phyloP scores from a whole-genome alignment of 768 basidiomycete species.

The Boletus rubroflammeus region DNA sequence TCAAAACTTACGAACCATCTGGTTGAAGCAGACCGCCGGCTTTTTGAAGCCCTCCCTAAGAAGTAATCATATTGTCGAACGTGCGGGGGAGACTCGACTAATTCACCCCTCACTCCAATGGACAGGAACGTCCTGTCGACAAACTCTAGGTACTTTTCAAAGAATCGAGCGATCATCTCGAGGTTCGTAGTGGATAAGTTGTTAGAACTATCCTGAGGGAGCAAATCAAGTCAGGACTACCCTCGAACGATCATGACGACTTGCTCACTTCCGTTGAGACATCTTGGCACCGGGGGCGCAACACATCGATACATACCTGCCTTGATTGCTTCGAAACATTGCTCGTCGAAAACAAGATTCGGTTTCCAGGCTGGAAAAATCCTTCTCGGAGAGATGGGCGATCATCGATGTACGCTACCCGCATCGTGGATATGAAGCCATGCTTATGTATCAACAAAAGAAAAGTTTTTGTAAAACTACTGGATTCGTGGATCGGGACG shows the following conservation, averaged over 20 bases:
- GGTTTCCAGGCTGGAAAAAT: constrained; percentile 38
- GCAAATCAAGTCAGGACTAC: background rate
- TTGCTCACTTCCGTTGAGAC: constrained; percentile 45
- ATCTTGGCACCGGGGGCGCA: constrained; percentile 44
- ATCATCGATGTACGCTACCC: constrained; percentile 2
- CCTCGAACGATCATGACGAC: background rate
- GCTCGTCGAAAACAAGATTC: constrained; percentile 48
- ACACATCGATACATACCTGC: constrained; percentile 42
- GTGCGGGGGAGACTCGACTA: no score
- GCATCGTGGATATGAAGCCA: constrained; percentile 61
- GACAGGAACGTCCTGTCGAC: constrained; percentile 36
- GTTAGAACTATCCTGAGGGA: constrained; percentile 54
- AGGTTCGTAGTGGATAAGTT: constrained; percentile 42
- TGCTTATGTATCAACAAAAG: constrained; percentile 27
- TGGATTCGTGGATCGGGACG: constrained; percentile 1
- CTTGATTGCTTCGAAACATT: constrained; percentile 60
- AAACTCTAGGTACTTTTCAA: constrained; percentile 37
- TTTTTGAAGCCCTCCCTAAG: constrained; percentile 12
- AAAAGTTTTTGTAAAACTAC: background rate
- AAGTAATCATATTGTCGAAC: background rate
- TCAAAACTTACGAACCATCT: constrained; percentile 28
- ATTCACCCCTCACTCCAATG: constrained; percentile 25
- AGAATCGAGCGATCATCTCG: constrained; percentile 49
- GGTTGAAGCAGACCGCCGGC: background rate
- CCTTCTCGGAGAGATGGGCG: background rate